Evolutionary conservation across 1,139 yeast genomes (phyloP).

Genomic region (Pneumocystis wakefieldiae): DNA sequence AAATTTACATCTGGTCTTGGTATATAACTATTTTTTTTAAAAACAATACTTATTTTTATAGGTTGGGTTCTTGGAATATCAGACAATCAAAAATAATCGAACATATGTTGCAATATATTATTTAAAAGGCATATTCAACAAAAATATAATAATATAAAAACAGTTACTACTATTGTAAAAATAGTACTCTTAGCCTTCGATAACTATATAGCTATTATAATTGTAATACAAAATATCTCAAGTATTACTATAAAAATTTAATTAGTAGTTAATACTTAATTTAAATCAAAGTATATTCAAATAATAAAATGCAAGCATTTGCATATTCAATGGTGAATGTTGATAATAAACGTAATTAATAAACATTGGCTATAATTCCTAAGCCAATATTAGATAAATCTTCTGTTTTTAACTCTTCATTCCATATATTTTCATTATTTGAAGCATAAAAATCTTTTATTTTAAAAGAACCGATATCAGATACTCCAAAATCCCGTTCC

Average conservation of each 20-base stretch:
- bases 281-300: background rate
- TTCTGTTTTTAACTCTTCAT: background rate
- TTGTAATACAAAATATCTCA: background rate
- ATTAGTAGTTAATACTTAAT: background rate
- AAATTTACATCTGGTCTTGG: background rate
- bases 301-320: background rate
- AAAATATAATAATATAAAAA: background rate
- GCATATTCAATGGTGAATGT: background rate
- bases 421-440: constrained; percentile 1
- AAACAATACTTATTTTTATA: background rate
- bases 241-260: background rate
- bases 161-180: background rate
- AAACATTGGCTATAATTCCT: background rate
- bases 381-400: background rate
- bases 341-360: background rate
- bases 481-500: background rate
- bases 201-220: background rate
- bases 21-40: background rate
- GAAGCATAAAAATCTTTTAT: background rate
- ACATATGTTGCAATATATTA: background rate
- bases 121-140: background rate
- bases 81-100: background rate
- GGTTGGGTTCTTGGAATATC: background rate
- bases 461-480: background rate
- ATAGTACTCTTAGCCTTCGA: background rate